Evolutionary conservation across 768 basidiomycete genomes (phyloP).

Genomic region (Calocybe cyanea): DNA sequence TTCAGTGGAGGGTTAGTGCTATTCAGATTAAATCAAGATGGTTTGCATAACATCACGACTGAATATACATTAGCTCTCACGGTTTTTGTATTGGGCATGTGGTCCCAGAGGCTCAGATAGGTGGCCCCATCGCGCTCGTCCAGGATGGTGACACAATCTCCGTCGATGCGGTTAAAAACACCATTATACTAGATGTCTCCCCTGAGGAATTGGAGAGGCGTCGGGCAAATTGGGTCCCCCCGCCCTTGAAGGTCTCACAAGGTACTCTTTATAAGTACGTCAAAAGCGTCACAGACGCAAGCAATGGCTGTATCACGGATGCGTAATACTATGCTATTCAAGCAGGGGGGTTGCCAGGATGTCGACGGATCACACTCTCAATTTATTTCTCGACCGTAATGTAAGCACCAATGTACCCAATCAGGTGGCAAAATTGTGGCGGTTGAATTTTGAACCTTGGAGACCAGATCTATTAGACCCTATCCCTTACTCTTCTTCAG

Average conservation of each 20-base stretch:
- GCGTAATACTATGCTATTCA: conserved; percentile 39
- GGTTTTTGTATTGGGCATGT: conserved; percentile 98
- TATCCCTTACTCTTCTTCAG: conserved; percentile 55
- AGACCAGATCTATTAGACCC: conserved; percentile 2
- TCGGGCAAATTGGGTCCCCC: conserved; percentile 71
- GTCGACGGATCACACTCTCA: background rate
- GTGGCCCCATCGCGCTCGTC: conserved; percentile 90
- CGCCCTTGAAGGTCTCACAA: conserved; percentile 77
- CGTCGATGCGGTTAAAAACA: conserved; percentile 86
- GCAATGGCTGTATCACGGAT: conserved; percentile 90
- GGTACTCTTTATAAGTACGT: conserved; percentile 89
- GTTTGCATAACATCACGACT: conserved; percentile 9
- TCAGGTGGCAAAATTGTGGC: no score
- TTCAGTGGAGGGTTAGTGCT: conserved; percentile 91
- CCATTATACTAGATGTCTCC: conserved; percentile 72
- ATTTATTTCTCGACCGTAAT: no score
- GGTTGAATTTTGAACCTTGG: no score
- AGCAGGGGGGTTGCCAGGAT: background rate
- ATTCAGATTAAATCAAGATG: no score
- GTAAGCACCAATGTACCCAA: no score
- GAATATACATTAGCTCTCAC: conserved; percentile 64
- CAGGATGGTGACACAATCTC: conserved; percentile 83
- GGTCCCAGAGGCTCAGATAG: conserved; percentile 92
- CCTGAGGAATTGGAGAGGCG: conserved; percentile 77
- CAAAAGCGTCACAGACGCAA: conserved; percentile 86